Base-by-base conservation (phyloP, 225 moss, liverwort and hornwort genomes). In the Physcomitrium patens region DNA sequence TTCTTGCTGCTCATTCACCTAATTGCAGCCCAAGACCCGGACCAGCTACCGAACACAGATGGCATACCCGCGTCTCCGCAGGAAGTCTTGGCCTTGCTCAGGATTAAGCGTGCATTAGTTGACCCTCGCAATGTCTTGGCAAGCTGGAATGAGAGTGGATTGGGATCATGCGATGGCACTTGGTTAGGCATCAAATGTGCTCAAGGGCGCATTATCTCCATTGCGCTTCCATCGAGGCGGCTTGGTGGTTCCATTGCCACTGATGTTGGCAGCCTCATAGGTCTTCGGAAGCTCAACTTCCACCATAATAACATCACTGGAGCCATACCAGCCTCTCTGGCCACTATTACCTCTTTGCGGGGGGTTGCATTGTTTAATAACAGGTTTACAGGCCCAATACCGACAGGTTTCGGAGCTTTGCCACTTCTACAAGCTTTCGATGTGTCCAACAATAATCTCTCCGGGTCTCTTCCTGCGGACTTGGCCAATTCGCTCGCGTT, bases 311-410 rank as follows among this genome's bases (percentile, higher is more conserved):
- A 18, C 5, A 76, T 88, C 27, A 78, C 78, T 9, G 85, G 88
- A 7, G 9, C 52, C 5, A 60, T 88, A 0, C 88, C 88, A 0
- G 50, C 73, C 7, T 74, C 85, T 1, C 51, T 88, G 8, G 72
- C 82, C 9, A 76, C 75, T 1, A 79, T 88, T 15, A 13, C 62
- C 0, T 63, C 82, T 0, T 49, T 88, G 15, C 53, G 80, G 48
- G 88, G 88, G 1, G 65, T 88, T 14, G 78, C 85, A 16, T 63
- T 88, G 47, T 88, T 88, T 17, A 82, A 96, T 49, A 96, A 96
- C 45, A 73, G 11, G 52, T 71, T 96, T 6, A 91, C 86, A 0
- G 93, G 93, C 2, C 4, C 79, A 0, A 3, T 96, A 2, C 93
- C 93, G 9, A 17, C 77, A 0, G 82, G 81, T 23, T 74, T 96